A percentile compares a stretch with the other conserved stretches of the same genome.
Evolutionary conservation across 2,329 filamentous ascomycete genomes (phyloP).

Genomic region (Massarina eburnea): DNA sequence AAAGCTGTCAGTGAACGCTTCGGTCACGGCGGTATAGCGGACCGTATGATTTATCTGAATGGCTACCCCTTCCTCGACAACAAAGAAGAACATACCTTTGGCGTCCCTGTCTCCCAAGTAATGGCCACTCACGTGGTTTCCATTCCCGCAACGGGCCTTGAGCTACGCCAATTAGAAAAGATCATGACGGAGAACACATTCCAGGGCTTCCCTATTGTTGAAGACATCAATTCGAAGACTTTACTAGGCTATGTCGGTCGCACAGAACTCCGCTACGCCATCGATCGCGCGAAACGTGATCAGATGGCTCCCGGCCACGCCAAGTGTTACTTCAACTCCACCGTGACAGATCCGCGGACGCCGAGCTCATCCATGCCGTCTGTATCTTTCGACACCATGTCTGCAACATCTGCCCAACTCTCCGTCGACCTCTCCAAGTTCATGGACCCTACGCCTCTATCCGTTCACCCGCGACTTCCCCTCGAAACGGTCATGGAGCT

Average conservation of each 20-base stretch:
- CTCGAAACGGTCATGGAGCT: slow-evolving; percentile 98
- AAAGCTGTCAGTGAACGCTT: slow-evolving; percentile 90
- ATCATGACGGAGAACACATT: slow-evolving; percentile 78
- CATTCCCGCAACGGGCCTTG: slow-evolving; percentile 73
- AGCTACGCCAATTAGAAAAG: slow-evolving; percentile 73
- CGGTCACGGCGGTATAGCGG: slow-evolving; percentile 94
- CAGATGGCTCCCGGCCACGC: slow-evolving; percentile 66
- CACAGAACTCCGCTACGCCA: slow-evolving; percentile 87
- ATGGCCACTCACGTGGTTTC: slow-evolving; percentile 79
- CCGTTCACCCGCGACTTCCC: slow-evolving; percentile 85
- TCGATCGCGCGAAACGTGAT: slow-evolving; percentile 75
- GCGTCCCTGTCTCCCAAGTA: slow-evolving; percentile 85
- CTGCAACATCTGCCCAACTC: slow-evolving; percentile 57
- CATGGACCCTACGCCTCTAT: slow-evolving; percentile 84
- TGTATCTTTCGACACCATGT: slow-evolving; percentile 61
- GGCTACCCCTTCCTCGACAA: slow-evolving; percentile 96
- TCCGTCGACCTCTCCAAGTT: slow-evolving; percentile 81
- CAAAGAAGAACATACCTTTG: slow-evolving; percentile 97
- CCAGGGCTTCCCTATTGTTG: slow-evolving; percentile 90
- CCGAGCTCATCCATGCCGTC: slow-evolving; percentile 36
- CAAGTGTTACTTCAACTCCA: slow-evolving; percentile 70
- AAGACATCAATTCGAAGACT: slow-evolving; percentile 68
- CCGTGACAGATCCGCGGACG: slow-evolving; percentile 20
- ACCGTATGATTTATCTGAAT: slow-evolving; percentile 98
- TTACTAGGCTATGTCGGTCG: slow-evolving; percentile 90